A percentile compares a stretch with the other conserved stretches of the same genome.
Evolutionary conservation across 805 yeast species (phyloP).

Genomic region (Cyberlindnera amylophila): DNA sequence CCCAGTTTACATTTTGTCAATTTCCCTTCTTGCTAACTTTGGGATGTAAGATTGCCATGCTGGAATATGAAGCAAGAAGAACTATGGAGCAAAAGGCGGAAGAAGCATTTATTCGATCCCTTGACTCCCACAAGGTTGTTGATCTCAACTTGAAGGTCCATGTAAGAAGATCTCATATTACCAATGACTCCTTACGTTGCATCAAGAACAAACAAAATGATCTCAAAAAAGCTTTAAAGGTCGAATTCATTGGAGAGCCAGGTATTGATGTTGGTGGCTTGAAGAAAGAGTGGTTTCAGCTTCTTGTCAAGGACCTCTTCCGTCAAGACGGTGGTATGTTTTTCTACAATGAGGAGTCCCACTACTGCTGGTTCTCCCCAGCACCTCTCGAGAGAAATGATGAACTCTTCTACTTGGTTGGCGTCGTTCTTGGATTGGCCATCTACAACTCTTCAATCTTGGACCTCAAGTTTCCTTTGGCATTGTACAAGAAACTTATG

Average conservation of each 20-base stretch:
- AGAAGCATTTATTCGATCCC: constrained; percentile 76
- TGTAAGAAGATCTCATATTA: constrained; percentile 63
- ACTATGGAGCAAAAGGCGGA: constrained; percentile 87
- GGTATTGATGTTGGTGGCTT: constrained; percentile 97
- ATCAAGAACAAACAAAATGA: constrained; percentile 54
- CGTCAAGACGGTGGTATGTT: constrained; percentile 68
- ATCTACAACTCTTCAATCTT: constrained; percentile 85
- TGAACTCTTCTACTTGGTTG: constrained; percentile 71
- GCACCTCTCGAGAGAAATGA: constrained; percentile 37
- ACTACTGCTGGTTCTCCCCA: constrained; percentile 70
- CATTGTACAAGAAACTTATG: constrained; percentile 71
- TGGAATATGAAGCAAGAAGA: constrained; percentile 76
- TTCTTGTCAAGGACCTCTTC: constrained; percentile 68
- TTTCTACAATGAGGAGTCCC: constrained; percentile 60
- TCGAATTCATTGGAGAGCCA: constrained; percentile 82
- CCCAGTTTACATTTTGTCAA: constrained; percentile 63
- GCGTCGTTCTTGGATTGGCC: constrained; percentile 85
- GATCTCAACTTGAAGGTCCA: constrained; percentile 67
- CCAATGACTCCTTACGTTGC: constrained; percentile 70
- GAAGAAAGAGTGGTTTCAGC: constrained; percentile 87
- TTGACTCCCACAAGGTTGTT: constrained; percentile 55
- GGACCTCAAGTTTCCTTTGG: constrained; percentile 73
- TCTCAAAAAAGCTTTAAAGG: constrained; percentile 67
- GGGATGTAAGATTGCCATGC: constrained; percentile 75
- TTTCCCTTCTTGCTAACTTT: constrained; percentile 79